Evolutionary conservation across 2,329 filamentous ascomycete genomes (phyloP), one percentile per base, ranked within the genome.

Genomic region (Sodiomyces alkalinus): DNA sequence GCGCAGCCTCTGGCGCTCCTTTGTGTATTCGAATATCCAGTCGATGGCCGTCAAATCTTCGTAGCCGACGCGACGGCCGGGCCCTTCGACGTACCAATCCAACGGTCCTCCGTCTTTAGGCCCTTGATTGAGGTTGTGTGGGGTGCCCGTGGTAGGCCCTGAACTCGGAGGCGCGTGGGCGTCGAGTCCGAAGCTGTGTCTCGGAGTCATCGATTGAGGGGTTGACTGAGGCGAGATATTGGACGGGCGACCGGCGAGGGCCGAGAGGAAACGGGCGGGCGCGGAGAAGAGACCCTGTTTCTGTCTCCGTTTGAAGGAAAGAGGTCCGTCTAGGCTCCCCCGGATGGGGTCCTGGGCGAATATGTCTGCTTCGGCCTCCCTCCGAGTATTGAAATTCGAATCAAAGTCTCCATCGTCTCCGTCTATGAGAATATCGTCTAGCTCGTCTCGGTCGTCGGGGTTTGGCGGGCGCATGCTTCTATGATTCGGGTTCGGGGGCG

Each of bases 21-120:
- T 94, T 29, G 81, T 90, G 48, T 96, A 93, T 53, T 98, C 90
- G 44, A 93, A 96, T 47, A 96, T 96, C 90, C 90, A 98, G 58
- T 98, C 90, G 49, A 98, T 98, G 33, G 90, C 87, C 11, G 87
- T 94, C 49, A 94, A 63, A 55, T 98, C 80, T 46, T 94, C 87
- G 56, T 98, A 98, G 30, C 81, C 87, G 20, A 94, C 86, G 45
- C 90, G 73, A 29, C 83, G 72, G 2, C 86, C 86, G 0, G 82
- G 85, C 1, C 83, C 85, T 52, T 94, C 87, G 26, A 78, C 67
- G 47, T 92, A 80, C 87, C 87, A 96, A 51, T 96, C 87, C 25
- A 64, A 49, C 4, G 63, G 52, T 17, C 49, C 45, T 29, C 54
- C 59, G 41, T 70, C 62, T 37, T 71, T 68, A 14, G 34, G 11